These are phyloP conservation scores for Mycena filopes DNA, from an alignment of 768 basidiomycete species.

Conservation along the genomic window DNA sequence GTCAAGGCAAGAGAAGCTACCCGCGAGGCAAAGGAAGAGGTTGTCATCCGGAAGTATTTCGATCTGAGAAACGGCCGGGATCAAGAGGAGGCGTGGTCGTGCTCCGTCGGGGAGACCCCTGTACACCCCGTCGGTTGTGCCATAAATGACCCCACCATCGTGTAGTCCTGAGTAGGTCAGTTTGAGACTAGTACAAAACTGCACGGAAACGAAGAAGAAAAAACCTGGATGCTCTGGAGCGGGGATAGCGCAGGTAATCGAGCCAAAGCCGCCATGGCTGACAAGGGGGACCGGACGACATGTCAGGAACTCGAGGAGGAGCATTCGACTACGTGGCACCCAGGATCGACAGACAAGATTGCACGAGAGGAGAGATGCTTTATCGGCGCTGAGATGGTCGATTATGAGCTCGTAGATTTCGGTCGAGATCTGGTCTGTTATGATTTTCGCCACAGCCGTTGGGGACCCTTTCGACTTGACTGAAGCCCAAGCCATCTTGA, in stretches of 20 bases:
- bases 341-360: constrained; percentile 21
- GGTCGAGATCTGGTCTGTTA: constrained; percentile 9
- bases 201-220: neutral
- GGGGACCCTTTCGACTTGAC: neutral
- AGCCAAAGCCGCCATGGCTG: constrained; percentile 11
- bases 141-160: constrained; percentile 14
- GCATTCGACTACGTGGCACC: constrained; percentile 16
- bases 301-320: constrained; percentile 16
- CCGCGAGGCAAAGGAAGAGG: constrained; percentile 79
- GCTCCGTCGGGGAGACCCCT: constrained; percentile 4
- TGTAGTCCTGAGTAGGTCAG: neutral
- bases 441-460: neutral
- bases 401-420: constrained; percentile 21
- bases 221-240: constrained; percentile 2
- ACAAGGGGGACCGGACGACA: constrained; percentile 15
- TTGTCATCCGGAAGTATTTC: constrained; percentile 82
- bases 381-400: neutral
- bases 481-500: too few relatives aligned
- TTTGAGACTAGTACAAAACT: neutral
- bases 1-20: constrained; percentile 40
- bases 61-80: constrained; percentile 67
- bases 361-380: neutral
- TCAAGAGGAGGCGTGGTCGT: constrained; percentile 5
- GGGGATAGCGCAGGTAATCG: constrained; percentile 10
- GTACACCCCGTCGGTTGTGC: constrained; percentile 27